These are phyloP conservation scores for Mycena albidolilacea DNA, from an alignment of 768 basidiomycete genomes.

Conservation along the genomic window DNA sequence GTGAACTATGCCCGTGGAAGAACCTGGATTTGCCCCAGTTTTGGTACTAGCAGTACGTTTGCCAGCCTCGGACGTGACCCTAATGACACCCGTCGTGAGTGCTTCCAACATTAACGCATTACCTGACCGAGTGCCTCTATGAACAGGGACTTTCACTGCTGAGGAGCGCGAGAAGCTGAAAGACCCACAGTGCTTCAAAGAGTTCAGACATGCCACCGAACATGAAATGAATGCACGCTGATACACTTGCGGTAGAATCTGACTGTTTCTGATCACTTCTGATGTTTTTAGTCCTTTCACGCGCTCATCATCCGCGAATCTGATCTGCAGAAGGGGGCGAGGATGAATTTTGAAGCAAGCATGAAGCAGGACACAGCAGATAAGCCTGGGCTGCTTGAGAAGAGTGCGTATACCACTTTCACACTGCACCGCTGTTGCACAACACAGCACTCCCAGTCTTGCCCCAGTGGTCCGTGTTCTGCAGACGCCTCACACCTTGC, in stretches of 20 bases:
- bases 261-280: not conserved
- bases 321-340: slow-evolving; percentile 12
- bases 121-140: not conserved
- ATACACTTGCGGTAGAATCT: not conserved
- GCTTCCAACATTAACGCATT: not conserved
- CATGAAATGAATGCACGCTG: slow-evolving; percentile 28
- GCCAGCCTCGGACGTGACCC: slow-evolving; percentile 7
- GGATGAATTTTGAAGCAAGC: not conserved
- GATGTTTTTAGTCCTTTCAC: slow-evolving; percentile 16
- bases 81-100: slow-evolving; percentile 11
- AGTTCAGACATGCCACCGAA: slow-evolving; percentile 23
- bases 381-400: slow-evolving; percentile 23
- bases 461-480: slow-evolving; percentile 28
- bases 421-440: not conserved
- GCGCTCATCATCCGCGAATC: slow-evolving; percentile 20
- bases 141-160: slow-evolving; percentile 12
- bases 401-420: slow-evolving; percentile 18
- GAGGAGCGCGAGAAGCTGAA: slow-evolving; percentile 25
- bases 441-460: slow-evolving; percentile 2
- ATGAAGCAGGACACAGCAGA: slow-evolving; percentile 17
- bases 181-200: slow-evolving; percentile 6
- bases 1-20: slow-evolving; percentile 71
- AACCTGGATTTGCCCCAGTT: slow-evolving; percentile 60
- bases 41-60: too few relatives aligned
- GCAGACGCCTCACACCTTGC: slow-evolving; percentile 33